phyloP scores from a whole-genome alignment of 495 filamentous ascomycete genomes.

The Penicillium salamii region DNA sequence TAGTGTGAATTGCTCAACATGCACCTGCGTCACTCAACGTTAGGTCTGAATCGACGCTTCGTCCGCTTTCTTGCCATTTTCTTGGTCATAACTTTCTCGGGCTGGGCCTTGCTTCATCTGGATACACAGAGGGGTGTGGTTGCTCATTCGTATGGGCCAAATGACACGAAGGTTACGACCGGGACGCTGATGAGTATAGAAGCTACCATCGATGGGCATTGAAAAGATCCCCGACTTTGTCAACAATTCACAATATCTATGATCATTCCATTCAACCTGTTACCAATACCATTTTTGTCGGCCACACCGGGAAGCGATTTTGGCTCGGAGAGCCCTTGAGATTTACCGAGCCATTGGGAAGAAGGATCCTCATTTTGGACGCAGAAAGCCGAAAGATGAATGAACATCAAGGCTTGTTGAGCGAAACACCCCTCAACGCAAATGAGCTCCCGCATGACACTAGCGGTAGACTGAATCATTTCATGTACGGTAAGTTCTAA shows the following conservation, averaged over 20 bases:
- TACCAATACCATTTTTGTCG: neutral
- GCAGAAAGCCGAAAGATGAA: constrained; percentile 36
- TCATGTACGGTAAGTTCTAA: constrained; percentile 28
- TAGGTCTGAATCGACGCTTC: too few species aligned
- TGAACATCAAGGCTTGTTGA: constrained; percentile 27
- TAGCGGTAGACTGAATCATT: constrained; percentile 39
- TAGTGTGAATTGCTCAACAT: neutral
- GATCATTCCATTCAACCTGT: neutral
- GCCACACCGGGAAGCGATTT: neutral
- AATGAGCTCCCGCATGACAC: constrained; percentile 14
- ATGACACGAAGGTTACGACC: neutral
- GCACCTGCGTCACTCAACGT: neutral
- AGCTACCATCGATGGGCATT: neutral
- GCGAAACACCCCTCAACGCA: constrained; percentile 14
- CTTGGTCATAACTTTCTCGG: too few species aligned
- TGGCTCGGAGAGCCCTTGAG: neutral
- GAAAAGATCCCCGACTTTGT: neutral
- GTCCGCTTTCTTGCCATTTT: too few species aligned
- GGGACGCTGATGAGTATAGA: neutral
- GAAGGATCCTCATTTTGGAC: constrained; percentile 37
- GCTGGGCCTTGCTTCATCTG: too few species aligned
- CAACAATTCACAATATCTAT: neutral
- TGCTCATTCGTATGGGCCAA: neutral
- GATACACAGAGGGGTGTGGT: too few species aligned
- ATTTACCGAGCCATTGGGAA: constrained; percentile 25